These are phyloP conservation scores for Goniomonas avonlea DNA, from an alignment of 78 protist genomes.

Conservation along the genomic window DNA sequence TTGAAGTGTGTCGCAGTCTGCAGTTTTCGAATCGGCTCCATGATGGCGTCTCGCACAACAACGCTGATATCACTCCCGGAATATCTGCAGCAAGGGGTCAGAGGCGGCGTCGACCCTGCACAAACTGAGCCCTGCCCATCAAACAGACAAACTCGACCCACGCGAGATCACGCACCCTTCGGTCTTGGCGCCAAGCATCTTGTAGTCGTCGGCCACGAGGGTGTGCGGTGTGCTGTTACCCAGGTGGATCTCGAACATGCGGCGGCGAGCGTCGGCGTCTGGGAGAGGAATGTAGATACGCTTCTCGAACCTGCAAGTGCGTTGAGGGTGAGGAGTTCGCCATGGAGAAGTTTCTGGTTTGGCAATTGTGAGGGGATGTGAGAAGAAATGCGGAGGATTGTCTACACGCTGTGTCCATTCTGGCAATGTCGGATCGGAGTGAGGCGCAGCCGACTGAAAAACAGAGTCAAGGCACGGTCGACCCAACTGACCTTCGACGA, in stretches of 20 bases:
- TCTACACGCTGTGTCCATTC: too few species aligned
- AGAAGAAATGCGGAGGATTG: too few species aligned
- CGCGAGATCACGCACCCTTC: too few species aligned
- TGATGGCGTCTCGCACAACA: constrained; percentile 58
- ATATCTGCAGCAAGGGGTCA: too few species aligned
- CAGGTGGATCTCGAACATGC: constrained; percentile 74
- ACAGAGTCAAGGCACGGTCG: too few species aligned
- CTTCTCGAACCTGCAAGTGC: constrained; percentile 7
- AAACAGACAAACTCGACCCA: too few species aligned
- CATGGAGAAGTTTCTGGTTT: background rate
- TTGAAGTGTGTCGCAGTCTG: constrained; percentile 91
- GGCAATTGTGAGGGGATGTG: too few species aligned
- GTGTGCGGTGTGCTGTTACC: constrained; percentile 68
- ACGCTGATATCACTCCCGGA: constrained; percentile 85
- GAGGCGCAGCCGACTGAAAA: background rate
- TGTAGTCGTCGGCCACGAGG: constrained; percentile 37
- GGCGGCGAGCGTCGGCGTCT: constrained; percentile 63
- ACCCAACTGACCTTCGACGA: constrained; percentile 77
- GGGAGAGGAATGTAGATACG: constrained; percentile 87
- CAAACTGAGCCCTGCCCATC: too few species aligned
- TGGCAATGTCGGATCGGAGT: too few species aligned
- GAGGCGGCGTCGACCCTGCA: too few species aligned
- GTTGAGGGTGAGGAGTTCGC: background rate
- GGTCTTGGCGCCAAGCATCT: constrained; percentile 61
- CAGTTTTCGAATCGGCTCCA: constrained; percentile 65